Percentiles rank a stretch among this genome's conserved stretches.
Conservation (phyloP, 495 filamentous ascomycete genomes). For the Penicillium parvum region DNA sequence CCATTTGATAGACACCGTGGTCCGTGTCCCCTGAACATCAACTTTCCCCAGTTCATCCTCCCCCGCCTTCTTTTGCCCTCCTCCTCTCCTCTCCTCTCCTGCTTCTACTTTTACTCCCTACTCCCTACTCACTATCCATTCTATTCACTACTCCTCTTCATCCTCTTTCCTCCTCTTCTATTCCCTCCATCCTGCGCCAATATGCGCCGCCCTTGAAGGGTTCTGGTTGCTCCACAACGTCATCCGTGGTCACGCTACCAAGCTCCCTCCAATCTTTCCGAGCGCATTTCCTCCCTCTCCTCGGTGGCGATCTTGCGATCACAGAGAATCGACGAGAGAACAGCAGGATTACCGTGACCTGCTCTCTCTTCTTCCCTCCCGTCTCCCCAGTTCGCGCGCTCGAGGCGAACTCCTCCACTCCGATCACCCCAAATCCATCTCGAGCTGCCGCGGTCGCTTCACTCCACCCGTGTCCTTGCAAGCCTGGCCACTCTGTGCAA, state of each 20-base stretch:
- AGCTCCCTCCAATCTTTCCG: conserved; percentile 16
- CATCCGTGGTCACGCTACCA: conserved; percentile 39
- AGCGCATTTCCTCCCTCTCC: conserved; percentile 17
- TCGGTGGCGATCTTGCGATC: conserved; percentile 4
- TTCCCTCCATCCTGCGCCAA: conserved; percentile 15
- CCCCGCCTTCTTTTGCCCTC: background rate
- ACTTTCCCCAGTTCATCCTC: conserved; percentile 1
- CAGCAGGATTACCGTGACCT: conserved; percentile 1
- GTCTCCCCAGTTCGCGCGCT: no score
- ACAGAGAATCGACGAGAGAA: background rate
- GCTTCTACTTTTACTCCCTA: conserved; percentile 2
- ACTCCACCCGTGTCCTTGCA: conserved; percentile 5
- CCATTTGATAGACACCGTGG: conserved; percentile 4
- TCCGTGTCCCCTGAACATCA: conserved; percentile 28
- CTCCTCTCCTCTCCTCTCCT: background rate
- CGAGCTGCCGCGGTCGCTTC: conserved; percentile 29
- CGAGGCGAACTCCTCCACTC: no score
- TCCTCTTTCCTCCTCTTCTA: conserved; percentile 8
- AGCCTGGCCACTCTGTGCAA: background rate
- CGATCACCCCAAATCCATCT: conserved; percentile 12
- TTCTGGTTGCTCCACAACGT: conserved; percentile 35
- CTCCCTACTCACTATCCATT: conserved; percentile 10
- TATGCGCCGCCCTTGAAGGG: conserved; percentile 38
- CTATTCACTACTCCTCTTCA: conserved; percentile 6
- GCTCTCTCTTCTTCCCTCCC: conserved; percentile 6